Base-by-base conservation (phyloP, 2,329 filamentous ascomycete genomes). In the Fusarium praegraminearum region DNA sequence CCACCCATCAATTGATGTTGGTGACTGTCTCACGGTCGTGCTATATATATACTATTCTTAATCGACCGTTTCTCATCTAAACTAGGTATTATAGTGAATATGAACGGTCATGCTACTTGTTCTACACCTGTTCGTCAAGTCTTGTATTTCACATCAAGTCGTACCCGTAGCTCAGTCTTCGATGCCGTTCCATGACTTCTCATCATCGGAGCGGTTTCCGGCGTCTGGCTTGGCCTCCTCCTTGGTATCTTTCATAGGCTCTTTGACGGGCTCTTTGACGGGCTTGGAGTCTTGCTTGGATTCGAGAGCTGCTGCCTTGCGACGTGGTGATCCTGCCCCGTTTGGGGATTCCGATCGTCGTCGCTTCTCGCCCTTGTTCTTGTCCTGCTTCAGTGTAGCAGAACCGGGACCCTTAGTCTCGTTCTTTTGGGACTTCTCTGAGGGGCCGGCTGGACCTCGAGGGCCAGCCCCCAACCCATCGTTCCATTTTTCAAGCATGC, bases 401-500 rank as follows among this genome's bases (percentile, higher is more conserved):
- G 62, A 62, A n/a, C 45, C 47, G 36, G 53, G 36, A 22, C 40
- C 41, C 51, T 57, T 67, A 13, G 46, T 49, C 43, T 70, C 70
- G 6, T 70, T 72, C 52, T 74, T 70, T 24, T 68, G 54, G 20
- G 66, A 57, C 35, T 74, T 78, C 24, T 74, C 65, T 8, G 68
- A 58, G 36, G 76, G 66, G 35, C 70, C 75, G 11, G 64, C 32
- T 10, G 59, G 54, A 6, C 65, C 60, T 43, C 71, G 64, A 51
- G 71, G 50, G 16, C 57, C 45, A 15, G 66, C 60, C 72, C 71
- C 76, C 47, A 74, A 67, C 44, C 71, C 70, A 45, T 75, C 72
- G 35, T 79, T 79, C 84, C 84, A 86, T 38, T 78, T 78, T 20
- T 77, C 75, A 7, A 86, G 76, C 81, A 85, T 83, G 35, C 79